phyloP scores from a whole-genome alignment of 1,284 basidiomycete species.

The Heliocybe sulcata region DNA sequence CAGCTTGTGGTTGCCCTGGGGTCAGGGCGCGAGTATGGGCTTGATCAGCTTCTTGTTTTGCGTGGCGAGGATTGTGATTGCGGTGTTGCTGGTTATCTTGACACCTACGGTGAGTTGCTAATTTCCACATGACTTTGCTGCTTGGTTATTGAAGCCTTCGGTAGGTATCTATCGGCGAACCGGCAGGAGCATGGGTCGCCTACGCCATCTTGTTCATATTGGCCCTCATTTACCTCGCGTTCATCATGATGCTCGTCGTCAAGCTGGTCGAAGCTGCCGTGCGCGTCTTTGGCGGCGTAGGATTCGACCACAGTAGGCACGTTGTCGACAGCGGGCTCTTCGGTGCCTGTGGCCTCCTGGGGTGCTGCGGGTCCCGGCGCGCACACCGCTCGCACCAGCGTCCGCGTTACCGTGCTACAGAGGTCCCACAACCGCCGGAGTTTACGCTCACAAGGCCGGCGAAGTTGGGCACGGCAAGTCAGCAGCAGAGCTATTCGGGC shows the following conservation, averaged over 20 bases:
- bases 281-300: conserved; percentile 73
- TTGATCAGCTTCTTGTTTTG: conserved; percentile 88
- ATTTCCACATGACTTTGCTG: conserved; percentile 3
- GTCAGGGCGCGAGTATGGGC: conserved; percentile 93
- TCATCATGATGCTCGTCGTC: conserved; percentile 73
- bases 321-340: conserved; percentile 79
- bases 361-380: conserved; percentile 61
- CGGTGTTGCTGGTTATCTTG: conserved; percentile 85
- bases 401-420: conserved; percentile 11
- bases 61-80: conserved; percentile 83
- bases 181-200: conserved; percentile 85
- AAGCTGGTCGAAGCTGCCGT: conserved; percentile 82
- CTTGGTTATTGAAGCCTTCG: conserved; percentile 12
- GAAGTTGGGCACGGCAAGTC: conserved; percentile 17
- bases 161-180: conserved; percentile 73
- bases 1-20: conserved; percentile 94
- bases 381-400: conserved; percentile 23
- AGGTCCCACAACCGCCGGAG: conserved; percentile 13
- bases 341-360: conserved; percentile 72
- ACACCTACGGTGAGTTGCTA: conserved; percentile 69
- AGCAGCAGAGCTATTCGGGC: conserved; percentile 33
- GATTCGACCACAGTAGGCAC: conserved; percentile 81
- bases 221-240: conserved; percentile 77
- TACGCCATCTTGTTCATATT: conserved; percentile 89
- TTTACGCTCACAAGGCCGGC: conserved; percentile 19